Percentiles rank a stretch among this genome's conserved stretches.
These are phyloP conservation scores for Talaromyces pinophilus DNA, from an alignment of 2,329 filamentous ascomycete species.

Conservation along the genomic window DNA sequence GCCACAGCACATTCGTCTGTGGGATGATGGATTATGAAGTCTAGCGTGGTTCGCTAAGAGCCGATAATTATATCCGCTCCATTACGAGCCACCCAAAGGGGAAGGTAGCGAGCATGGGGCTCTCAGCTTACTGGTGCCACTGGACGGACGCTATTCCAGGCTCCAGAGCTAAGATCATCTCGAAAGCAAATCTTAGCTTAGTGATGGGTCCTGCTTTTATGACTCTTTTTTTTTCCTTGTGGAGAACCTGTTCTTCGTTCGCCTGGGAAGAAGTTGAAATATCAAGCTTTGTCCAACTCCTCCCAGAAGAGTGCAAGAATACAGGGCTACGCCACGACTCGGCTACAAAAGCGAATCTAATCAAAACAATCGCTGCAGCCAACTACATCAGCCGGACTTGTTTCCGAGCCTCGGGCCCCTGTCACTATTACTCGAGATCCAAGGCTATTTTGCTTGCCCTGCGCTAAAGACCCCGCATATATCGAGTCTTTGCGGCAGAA, in stretches of 20 bases:
- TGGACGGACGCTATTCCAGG: background rate
- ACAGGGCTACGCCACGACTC: background rate
- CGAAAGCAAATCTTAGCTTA: background rate
- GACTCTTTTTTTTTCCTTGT: background rate
- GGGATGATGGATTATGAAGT: background rate
- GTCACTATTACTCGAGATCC: slow-evolving; percentile 2
- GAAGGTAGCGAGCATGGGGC: background rate
- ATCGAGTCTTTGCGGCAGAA: background rate
- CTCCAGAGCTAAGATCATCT: background rate
- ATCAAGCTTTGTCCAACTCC: background rate
- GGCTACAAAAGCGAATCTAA: background rate
- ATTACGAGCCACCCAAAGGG: background rate
- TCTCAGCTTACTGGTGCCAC: background rate
- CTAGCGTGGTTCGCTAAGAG: slow-evolving; percentile 3
- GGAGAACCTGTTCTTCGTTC: background rate
- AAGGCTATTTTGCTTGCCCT: background rate
- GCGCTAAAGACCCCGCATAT: slow-evolving; percentile 1
- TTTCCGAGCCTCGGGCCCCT: slow-evolving; percentile 8
- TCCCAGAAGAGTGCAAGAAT: background rate
- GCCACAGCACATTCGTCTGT: background rate
- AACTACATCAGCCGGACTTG: slow-evolving; percentile 4
- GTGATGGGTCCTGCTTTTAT: background rate
- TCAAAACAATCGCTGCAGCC: background rate
- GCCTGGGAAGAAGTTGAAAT: background rate
- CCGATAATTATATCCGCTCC: background rate